Conservation (phyloP, 2,329 filamentous ascomycete species). For the Gyromitra esculenta region DNA sequence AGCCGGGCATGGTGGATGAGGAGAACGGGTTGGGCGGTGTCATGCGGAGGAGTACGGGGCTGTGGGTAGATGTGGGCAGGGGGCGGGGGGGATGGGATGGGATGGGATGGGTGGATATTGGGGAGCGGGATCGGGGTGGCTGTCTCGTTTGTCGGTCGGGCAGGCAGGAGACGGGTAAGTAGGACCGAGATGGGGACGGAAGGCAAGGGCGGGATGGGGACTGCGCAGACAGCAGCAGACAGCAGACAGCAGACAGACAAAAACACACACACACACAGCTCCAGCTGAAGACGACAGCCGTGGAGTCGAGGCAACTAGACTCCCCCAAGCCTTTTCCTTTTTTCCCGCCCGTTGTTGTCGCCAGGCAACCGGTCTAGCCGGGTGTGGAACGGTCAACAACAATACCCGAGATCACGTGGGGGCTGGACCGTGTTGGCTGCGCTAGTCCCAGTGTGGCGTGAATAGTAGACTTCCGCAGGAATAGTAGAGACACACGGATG, state of each 20-base stretch:
- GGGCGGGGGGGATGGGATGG: neutral
- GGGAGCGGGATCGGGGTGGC: too few species aligned
- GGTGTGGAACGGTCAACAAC: neutral
- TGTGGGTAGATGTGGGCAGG: neutral
- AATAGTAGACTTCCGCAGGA: neutral
- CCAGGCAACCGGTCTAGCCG: constrained; percentile 28
- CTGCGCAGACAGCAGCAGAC: too few species aligned
- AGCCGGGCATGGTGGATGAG: constrained; percentile 35
- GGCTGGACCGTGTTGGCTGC: neutral
- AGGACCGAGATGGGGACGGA: too few species aligned
- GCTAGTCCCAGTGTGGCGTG: constrained; percentile 2
- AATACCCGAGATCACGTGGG: constrained; percentile 35
- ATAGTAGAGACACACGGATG: constrained; percentile 8
- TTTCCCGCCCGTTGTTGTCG: constrained; percentile 32
- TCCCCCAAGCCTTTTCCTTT: constrained; percentile 11
- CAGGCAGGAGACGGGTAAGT: too few species aligned
- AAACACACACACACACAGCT: too few species aligned
- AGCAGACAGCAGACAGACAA: too few species aligned
- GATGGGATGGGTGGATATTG: neutral
- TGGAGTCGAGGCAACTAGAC: too few species aligned
- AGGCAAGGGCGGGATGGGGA: too few species aligned
- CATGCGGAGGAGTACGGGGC: constrained; percentile 13
- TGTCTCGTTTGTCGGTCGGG: too few species aligned
- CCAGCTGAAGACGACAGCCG: too few species aligned
- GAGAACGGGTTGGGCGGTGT: constrained; percentile 40